Conservation (phyloP, 805 yeast genomes). For the Wickerhamomyces strasburgensis region DNA sequence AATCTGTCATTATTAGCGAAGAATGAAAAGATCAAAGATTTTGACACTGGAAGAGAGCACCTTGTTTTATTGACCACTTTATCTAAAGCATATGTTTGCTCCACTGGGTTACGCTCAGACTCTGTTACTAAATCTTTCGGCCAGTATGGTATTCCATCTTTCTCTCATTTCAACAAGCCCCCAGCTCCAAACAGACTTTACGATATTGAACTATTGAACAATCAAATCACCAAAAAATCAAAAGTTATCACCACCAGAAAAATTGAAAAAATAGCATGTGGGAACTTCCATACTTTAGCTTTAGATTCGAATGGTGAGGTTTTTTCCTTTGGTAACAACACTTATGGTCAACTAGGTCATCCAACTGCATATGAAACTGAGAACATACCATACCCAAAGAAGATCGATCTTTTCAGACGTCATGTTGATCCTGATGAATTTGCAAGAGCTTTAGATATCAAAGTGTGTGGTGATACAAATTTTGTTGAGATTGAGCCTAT, state of each 20-base stretch:
- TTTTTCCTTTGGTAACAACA: constrained; percentile 85
- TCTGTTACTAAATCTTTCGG: constrained; percentile 45
- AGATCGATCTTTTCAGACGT: constrained; percentile 36
- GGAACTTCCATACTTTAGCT: constrained; percentile 68
- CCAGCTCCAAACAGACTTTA: constrained; percentile 45
- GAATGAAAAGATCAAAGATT: constrained; percentile 46
- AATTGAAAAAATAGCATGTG: constrained; percentile 63
- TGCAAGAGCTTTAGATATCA: constrained; percentile 46
- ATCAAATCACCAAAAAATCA: constrained; percentile 22
- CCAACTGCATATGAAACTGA: constrained; percentile 64
- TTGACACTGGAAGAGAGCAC: constrained; percentile 64
- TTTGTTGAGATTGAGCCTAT: constrained; percentile 40
- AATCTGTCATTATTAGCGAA: constrained; percentile 4
- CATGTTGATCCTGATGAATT: constrained; percentile 38
- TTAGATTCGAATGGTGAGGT: constrained; percentile 61
- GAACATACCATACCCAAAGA: constrained; percentile 63
- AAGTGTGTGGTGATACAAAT: constrained; percentile 69
- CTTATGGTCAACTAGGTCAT: constrained; percentile 79
- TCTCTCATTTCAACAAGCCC: constrained; percentile 57
- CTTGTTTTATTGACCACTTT: constrained; percentile 32
- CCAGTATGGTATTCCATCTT: constrained; percentile 77
- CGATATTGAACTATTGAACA: constrained; percentile 56
- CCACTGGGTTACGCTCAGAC: constrained; percentile 43
- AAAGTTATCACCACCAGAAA: constrained; percentile 31
- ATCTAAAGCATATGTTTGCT: constrained; percentile 24